These are phyloP conservation scores for Juncus inflexus DNA, from an alignment of 176 grass and related monocot genomes.

Conservation along the genomic window DNA sequence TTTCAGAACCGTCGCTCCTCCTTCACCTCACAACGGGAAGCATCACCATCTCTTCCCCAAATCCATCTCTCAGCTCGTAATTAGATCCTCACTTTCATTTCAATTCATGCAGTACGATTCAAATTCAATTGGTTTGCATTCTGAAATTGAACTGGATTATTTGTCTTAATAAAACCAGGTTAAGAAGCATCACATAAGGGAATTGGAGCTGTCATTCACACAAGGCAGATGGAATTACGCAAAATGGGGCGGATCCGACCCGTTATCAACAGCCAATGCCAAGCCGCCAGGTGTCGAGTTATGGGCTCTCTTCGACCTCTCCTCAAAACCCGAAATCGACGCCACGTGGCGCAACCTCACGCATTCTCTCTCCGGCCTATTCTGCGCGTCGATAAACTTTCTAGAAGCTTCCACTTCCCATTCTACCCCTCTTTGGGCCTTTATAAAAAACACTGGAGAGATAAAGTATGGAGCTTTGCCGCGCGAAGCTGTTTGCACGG, in stretches of 20 bases:
- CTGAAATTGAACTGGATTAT: conserved; percentile 18
- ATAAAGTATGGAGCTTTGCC: conserved; percentile 85
- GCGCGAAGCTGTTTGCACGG: conserved; percentile 89
- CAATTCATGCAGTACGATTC: too few relatives aligned
- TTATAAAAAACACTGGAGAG: conserved; percentile 54
- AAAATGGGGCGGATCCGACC: conserved; percentile 87
- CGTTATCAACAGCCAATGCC: conserved; percentile 70
- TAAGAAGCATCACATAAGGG: conserved; percentile 70
- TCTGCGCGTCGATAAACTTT: conserved; percentile 96
- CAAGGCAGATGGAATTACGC: conserved; percentile 97
- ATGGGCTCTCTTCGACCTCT: conserved; percentile 77
- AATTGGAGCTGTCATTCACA: conserved; percentile 91
- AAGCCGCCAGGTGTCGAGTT: conserved; percentile 96
- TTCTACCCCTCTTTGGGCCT: conserved; percentile 73
- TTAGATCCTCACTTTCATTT: neutral
- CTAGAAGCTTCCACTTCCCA: conserved; percentile 77
- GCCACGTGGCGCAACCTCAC: conserved; percentile 91
- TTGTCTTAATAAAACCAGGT: conserved; percentile 51
- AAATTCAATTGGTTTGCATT: neutral
- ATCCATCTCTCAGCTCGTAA: conserved; percentile 85
- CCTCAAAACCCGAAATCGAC: conserved; percentile 49
- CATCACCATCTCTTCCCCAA: conserved; percentile 88
- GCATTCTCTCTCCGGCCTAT: conserved; percentile 83
- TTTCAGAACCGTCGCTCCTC: conserved; percentile 58
- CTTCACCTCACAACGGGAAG: conserved; percentile 29